Evolutionary conservation across 2,329 filamentous ascomycete genomes (phyloP), one percentile per base, ranked within the genome.

Genomic region (Hypoxylon sp.): DNA sequence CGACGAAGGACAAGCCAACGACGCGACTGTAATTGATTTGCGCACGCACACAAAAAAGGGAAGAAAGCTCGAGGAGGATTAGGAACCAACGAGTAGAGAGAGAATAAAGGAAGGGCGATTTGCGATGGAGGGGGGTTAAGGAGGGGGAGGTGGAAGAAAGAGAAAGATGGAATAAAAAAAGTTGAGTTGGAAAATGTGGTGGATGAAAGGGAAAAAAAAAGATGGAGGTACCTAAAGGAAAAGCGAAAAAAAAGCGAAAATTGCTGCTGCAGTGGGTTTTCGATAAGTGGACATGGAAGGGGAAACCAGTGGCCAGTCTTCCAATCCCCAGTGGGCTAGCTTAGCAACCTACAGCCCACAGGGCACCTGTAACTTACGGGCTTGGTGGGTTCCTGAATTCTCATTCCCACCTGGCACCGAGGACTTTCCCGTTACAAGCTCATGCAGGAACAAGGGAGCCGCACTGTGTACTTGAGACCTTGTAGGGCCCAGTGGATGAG

Each of bases 31-130:
- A 60, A 64, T 59, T 60, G 64, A 55, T 56, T 43, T 60, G 52
- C 54, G 56, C 54, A 53, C 56, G 57, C 54, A 59, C 59, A 65
- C 51, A 61, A 60, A 64, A 64, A 63, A 63, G 55, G 55, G 55
- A 59, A 50, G 60, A 50, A 56, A 61, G 56, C 57, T 62, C 59
- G 62, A 66, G 63, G 59, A 65, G 57, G 65, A 68, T 57, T 64
- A 65, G 64, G 59, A 69, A 64, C 67, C 63, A 67, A 65, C 65
- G 62, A 61, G 63, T 57, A 65, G 69, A 63, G 61, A 62, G 59
- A 63, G 60, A 62, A 66, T 60, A 67, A 68, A 68, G 65, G 65
- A 69, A 68, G 65, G 65, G 61, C 60, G 60, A 59, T 58, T 57
- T 56, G 57, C 56, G 53, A 62, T 65, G 62, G 60, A 57, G 63